These are phyloP conservation scores for Solanum chaucha DNA, from an alignment of 257 asterid species.

Conservation along the genomic window DNA sequence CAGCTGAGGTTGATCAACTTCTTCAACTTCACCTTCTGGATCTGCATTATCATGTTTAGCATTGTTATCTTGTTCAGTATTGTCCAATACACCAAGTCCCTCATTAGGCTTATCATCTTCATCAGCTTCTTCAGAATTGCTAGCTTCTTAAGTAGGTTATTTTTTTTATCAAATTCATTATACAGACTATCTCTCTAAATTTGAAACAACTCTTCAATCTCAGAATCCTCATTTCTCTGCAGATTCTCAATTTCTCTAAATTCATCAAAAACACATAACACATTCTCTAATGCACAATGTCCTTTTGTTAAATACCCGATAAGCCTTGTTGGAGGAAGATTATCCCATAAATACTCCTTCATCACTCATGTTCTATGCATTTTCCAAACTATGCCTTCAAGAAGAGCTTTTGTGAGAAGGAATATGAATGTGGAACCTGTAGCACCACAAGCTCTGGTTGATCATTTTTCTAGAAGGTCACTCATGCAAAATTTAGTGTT, in stretches of 20 bases:
- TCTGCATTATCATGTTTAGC: too few relatives aligned
- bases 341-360: neutral
- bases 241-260: neutral
- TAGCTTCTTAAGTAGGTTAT: neutral
- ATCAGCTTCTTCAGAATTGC: neutral
- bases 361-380: neutral
- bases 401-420: neutral
- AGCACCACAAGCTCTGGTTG: neutral
- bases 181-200: neutral
- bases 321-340: neutral
- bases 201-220: neutral
- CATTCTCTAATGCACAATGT: neutral
- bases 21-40: neutral
- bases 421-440: neutral
- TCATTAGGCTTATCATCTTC: neutral
- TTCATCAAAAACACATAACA: neutral
- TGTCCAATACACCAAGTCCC: neutral
- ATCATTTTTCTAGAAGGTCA: neutral
- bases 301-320: neutral
- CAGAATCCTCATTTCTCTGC: neutral
- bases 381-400: neutral
- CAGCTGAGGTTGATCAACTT: neutral
- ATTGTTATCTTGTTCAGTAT: too few relatives aligned
- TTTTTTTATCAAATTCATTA: too few relatives aligned
- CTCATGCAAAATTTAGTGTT: neutral